Percentiles rank a stretch among this genome's conserved stretches.
Conservation (phyloP, 441 rosid genomes). For the Brassica balearica region DNA sequence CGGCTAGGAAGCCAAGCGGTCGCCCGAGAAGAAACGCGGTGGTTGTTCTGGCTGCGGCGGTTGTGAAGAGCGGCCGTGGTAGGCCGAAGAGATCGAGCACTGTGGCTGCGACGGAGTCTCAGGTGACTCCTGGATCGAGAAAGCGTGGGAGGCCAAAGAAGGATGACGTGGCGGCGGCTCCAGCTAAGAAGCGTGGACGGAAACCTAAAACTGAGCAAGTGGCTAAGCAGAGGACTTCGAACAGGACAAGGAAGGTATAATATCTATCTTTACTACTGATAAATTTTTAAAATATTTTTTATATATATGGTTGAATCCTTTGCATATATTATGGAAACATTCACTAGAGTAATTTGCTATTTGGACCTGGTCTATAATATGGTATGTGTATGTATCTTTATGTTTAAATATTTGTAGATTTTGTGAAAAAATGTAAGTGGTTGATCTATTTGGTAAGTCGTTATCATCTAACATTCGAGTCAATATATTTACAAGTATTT, state of each 20-base stretch:
- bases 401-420: too few relatives aligned
- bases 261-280: not conserved
- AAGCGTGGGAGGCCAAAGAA: conserved; percentile 72
- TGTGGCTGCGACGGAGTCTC: not conserved
- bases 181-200: conserved; percentile 59
- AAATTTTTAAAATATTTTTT: too few relatives aligned
- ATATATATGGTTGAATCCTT: too few relatives aligned
- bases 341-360: too few relatives aligned
- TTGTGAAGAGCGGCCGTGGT: conserved; percentile 20
- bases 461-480: too few relatives aligned
- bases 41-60: conserved; percentile 17
- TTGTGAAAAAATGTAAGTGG: too few relatives aligned
- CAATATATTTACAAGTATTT: too few relatives aligned
- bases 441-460: too few relatives aligned
- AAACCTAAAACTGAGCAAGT: conserved; percentile 48
- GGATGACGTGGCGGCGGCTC: conserved; percentile 26
- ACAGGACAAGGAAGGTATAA: conserved; percentile 72
- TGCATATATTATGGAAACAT: too few relatives aligned
- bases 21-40: conserved; percentile 49
- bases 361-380: too few relatives aligned
- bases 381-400: too few relatives aligned
- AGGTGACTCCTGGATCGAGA: conserved; percentile 7
- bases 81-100: conserved; percentile 37
- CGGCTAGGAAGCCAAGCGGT: conserved; percentile 38
- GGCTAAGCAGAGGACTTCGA: conserved; percentile 52